Base-by-base conservation (phyloP, 768 basidiomycete species). In the Kwoniella shandongensis region DNA sequence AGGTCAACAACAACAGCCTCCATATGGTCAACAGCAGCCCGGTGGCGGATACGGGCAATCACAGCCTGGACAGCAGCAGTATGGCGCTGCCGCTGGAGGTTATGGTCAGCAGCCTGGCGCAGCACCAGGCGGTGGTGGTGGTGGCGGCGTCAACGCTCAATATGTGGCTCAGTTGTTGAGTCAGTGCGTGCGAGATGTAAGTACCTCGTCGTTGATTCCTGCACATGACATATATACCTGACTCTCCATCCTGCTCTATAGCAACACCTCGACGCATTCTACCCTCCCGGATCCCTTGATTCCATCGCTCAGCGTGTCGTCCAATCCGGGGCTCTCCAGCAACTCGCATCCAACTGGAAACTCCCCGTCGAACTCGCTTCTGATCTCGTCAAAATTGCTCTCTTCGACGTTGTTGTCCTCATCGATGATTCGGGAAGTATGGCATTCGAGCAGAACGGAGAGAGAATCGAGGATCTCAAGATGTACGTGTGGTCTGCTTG, bases 391-490 rank as follows among this genome's bases (percentile, higher is more conserved):
- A 70, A 70, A 60, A 66, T 70, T 30, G 45, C 77, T 0, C 62
- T 79, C 17, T 79, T 78, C 56, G 79, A 79, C 55, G 63, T 72
- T 1, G 66, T 74, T 22, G 60, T 77, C 40, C 62, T 68, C 23
- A 53, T 74, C 35, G 77, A 77, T 52, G 74, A 74, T 39, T 66
- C 62, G 11, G 67, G 67, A 12, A 66, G 57, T 44, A 76, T 76
- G 73, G 65, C 72, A 1, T 77, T 78, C 52, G 79, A 77, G 66
- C 76, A 79, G 67, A 65, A 66, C 25, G 79, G 79, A 23, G 73
- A 76, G 46, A 66, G 79, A 22, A 78, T 79, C 52, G 78, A 79
- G 48, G 79, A 79, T 60, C 63, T 79, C 32, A 78, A 78, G 68
- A 60, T 77, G 68, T 68, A 45, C 48, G 67, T 58, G 22, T 8